phyloP scores from a whole-genome alignment of 768 basidiomycete species.

The Obba rivulosa region DNA sequence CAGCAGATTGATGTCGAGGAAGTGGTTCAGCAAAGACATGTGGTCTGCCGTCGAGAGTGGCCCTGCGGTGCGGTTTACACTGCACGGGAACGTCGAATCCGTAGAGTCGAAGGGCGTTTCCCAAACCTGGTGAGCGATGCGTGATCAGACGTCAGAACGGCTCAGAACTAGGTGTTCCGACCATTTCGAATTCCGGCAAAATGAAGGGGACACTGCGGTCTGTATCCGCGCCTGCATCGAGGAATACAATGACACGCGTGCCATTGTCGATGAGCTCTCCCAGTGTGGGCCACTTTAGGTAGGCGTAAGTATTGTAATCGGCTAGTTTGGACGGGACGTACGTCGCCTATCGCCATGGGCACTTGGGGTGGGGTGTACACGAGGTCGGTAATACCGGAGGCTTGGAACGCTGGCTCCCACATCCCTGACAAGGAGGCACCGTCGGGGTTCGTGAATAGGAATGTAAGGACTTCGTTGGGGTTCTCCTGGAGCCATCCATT shows the following conservation, averaged over 20 bases:
- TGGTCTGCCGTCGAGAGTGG: constrained; percentile 45
- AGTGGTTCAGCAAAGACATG: constrained; percentile 57
- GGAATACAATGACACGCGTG: constrained; percentile 56
- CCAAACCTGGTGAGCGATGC: too few relatives aligned
- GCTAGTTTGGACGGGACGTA: constrained; percentile 1
- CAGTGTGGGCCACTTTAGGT: constrained; percentile 56
- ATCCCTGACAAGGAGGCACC: constrained; percentile 39
- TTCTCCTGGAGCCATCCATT: constrained; percentile 53
- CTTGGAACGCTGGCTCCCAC: constrained; percentile 50
- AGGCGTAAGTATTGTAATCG: constrained; percentile 7
- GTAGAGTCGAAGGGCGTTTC: constrained; percentile 51
- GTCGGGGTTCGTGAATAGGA: constrained; percentile 67
- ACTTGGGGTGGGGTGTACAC: constrained; percentile 46
- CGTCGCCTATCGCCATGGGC: constrained; percentile 20
- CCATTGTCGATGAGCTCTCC: constrained; percentile 56
- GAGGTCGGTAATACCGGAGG: constrained; percentile 35
- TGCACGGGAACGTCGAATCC: constrained; percentile 46
- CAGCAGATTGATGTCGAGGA: constrained; percentile 39
- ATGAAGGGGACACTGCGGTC: constrained; percentile 40
- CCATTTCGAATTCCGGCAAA: constrained; percentile 51
- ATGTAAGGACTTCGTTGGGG: constrained; percentile 60
- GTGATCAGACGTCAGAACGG: constrained; percentile 12
- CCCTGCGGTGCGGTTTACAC: constrained; percentile 44
- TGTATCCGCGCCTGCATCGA: constrained; percentile 42
- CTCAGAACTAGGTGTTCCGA: neutral